Percentiles rank a stretch among this genome's conserved stretches.
Conservation (phyloP, 1,284 basidiomycete species). For the Cerrena zonata region DNA sequence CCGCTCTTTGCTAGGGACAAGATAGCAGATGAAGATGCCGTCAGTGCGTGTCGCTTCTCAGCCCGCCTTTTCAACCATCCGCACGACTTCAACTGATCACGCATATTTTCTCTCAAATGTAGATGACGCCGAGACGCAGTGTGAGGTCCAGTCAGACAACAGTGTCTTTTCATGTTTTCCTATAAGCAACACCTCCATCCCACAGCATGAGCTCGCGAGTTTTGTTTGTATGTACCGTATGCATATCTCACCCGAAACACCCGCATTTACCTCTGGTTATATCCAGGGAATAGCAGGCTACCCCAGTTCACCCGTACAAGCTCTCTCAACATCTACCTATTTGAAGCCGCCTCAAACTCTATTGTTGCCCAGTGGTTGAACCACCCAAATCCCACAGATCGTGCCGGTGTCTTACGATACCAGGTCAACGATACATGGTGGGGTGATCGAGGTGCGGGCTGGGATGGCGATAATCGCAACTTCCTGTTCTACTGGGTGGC, state of each 20-base stretch:
- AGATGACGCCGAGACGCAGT: slow-evolving; percentile 31
- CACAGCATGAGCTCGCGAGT: slow-evolving; percentile 64
- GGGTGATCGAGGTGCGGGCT: slow-evolving; percentile 46
- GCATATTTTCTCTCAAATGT: slow-evolving; percentile 2
- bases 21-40: slow-evolving; percentile 35
- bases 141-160: slow-evolving; percentile 49
- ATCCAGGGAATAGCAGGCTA: slow-evolving; percentile 46
- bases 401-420: slow-evolving; percentile 48
- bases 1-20: slow-evolving; percentile 21
- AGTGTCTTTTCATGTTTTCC: slow-evolving; percentile 70
- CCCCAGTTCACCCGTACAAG: slow-evolving; percentile 41
- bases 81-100: not conserved
- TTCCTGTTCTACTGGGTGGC: slow-evolving; percentile 73
- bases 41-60: slow-evolving; percentile 32
- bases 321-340: slow-evolving; percentile 64
- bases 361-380: slow-evolving; percentile 40
- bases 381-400: slow-evolving; percentile 43
- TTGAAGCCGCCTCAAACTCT: slow-evolving; percentile 54
- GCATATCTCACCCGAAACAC: slow-evolving; percentile 6
- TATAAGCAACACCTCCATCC: slow-evolving; percentile 40
- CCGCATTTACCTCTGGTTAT: slow-evolving; percentile 2
- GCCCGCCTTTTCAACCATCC: slow-evolving; percentile 5
- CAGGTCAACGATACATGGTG: slow-evolving; percentile 74
- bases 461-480: slow-evolving; percentile 47
- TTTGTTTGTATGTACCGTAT: slow-evolving; percentile 62